Evolutionary conservation across 257 asterid genomes (phyloP), one percentile per base, ranked within the genome.

Genomic region (Nicotiana otophora): DNA sequence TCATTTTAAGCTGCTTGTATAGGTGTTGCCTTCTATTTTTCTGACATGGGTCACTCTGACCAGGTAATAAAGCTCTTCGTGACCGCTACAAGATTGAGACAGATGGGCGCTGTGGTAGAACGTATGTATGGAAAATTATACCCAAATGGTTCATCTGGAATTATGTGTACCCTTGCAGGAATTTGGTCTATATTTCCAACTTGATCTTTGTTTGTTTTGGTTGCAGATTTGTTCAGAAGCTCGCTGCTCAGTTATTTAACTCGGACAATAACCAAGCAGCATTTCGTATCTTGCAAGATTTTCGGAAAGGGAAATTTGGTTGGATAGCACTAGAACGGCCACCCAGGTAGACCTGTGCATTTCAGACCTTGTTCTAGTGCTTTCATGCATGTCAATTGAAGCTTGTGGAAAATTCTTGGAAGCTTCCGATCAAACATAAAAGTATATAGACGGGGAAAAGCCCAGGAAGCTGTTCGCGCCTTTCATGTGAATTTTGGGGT

Each of bases 231-330:
- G 95, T 96, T 67, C 89, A 92, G 91, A 92, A 92, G 91, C 87
- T 96, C 46, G 98, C 97, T 9, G 83, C 80, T 81, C 93, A 87
- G 64, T 83, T 94, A 67, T 96, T 96, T 91, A 94, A 94, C 28
- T 98, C 97, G 61, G 98, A 96, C 87, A 82, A 78, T 54, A 90
- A 96, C 84, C 99, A 96, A 89, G 98, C 97, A 58, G 93, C 98
- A 26, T 94, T 90, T 12, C 97, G 99, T 16, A 87, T 96, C 72
- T 84, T 96, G 90, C 88, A 96, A 1, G 99, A 96, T 89, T 96
- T 91, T 84, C 92, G 98, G 17, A 96, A 96, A 85, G 98, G 98
- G 80, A 94, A 86, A 86, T 90, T 96, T 33, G 98, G 98, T 61
- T 91, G 97, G 93, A 87, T 90, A 33, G 89, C 97, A 80, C 86